phyloP scores from a whole-genome alignment of 257 asterid species.

The Forsythia suspensa region DNA sequence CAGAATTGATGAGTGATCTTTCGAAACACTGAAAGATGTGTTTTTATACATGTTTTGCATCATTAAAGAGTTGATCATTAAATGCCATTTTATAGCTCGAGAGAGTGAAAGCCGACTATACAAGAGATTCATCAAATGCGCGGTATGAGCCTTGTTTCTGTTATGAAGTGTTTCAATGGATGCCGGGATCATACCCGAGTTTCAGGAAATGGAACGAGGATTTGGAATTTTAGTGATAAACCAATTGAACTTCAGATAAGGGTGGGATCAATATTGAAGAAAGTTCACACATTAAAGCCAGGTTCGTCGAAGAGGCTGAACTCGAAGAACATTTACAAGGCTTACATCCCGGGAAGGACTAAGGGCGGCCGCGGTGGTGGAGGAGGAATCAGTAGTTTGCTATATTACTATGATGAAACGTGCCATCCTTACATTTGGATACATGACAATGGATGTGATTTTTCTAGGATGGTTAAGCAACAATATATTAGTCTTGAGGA shows the following conservation, averaged over 20 bases:
- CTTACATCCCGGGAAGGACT: slow-evolving; percentile 65
- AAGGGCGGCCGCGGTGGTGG: slow-evolving; percentile 16
- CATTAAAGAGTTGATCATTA: background rate
- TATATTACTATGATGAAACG: slow-evolving; percentile 78
- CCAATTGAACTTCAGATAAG: slow-evolving; percentile 71
- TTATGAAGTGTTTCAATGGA: slow-evolving; percentile 63
- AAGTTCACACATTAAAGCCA: slow-evolving; percentile 67
- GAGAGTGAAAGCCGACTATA: background rate
- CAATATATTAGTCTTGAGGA: slow-evolving; percentile 84
- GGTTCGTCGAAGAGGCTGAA: slow-evolving; percentile 74
- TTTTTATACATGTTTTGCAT: background rate
- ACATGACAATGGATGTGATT: slow-evolving; percentile 65
- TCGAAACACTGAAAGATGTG: slow-evolving; percentile 8
- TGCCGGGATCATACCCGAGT: slow-evolving; percentile 63
- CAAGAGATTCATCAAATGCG: slow-evolving; percentile 25
- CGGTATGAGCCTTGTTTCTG: slow-evolving; percentile 42
- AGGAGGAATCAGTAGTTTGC: slow-evolving; percentile 52
- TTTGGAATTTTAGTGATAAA: slow-evolving; percentile 70
- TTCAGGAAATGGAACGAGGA: slow-evolving; percentile 67
- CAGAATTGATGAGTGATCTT: background rate
- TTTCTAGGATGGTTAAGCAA: slow-evolving; percentile 83
- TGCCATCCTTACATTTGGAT: slow-evolving; percentile 95
- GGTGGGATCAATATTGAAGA: slow-evolving; percentile 78
- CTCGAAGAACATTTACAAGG: slow-evolving; percentile 75
- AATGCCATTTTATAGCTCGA: background rate